A percentile compares a stretch with the other conserved stretches of the same genome.
Evolutionary conservation across 805 yeast species (phyloP).

Genomic region (Spathaspora boniae): DNA sequence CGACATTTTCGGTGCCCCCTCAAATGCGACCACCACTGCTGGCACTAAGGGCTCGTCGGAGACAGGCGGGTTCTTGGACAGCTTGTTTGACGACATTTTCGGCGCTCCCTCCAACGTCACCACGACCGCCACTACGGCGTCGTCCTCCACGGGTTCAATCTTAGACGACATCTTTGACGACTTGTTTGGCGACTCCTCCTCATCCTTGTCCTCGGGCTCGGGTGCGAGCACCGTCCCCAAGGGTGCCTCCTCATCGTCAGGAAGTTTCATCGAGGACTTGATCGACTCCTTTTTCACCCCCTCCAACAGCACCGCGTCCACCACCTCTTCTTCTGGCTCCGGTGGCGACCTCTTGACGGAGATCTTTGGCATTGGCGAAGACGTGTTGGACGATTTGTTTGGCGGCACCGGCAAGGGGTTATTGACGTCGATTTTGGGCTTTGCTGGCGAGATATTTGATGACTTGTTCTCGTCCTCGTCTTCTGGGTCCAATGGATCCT

Average conservation of each 20-base stretch:
- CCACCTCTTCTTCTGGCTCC: slow-evolving; percentile 1
- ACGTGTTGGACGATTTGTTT: slow-evolving; percentile 4
- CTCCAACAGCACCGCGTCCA: not conserved
- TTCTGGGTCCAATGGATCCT: slow-evolving; percentile 3
- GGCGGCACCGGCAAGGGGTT: slow-evolving; percentile 4
- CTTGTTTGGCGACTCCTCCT: slow-evolving; percentile 2
- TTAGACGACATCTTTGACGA: slow-evolving; percentile 7
- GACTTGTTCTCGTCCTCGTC: slow-evolving; percentile 5
- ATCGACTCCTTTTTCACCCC: slow-evolving; percentile 3
- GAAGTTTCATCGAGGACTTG: slow-evolving; percentile 7
- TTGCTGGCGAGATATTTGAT: slow-evolving; percentile 9
- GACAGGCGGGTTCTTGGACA: slow-evolving; percentile 1
- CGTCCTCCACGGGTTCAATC: not conserved
- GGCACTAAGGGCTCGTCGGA: no score
- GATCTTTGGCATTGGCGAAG: slow-evolving; percentile 6
- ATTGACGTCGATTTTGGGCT: slow-evolving; percentile 3
- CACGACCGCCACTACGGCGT: not conserved
- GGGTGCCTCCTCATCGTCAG: slow-evolving; percentile 8
- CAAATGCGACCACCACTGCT: no score
- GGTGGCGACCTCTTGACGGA: slow-evolving; percentile 6
- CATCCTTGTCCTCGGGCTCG: not conserved
- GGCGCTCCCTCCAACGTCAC: not conserved
- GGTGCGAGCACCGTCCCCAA: no score
- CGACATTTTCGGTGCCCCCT: no score
- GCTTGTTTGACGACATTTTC: slow-evolving; percentile 4